These are phyloP conservation scores for Pleurotus tuber-regium DNA, from an alignment of 768 basidiomycete species.

Conservation along the genomic window DNA sequence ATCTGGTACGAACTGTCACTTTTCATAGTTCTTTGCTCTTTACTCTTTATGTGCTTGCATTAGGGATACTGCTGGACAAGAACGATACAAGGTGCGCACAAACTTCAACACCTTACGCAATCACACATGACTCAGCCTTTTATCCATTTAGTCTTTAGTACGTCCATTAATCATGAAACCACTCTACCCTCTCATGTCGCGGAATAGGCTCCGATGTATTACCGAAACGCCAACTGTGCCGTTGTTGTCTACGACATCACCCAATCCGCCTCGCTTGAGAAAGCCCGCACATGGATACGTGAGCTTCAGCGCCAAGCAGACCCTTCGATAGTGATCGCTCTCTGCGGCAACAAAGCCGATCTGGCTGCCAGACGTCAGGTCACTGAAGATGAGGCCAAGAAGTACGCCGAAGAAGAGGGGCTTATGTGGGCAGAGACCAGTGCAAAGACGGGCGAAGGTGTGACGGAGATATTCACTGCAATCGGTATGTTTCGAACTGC, in stretches of 20 bases:
- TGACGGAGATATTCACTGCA: slow-evolving; percentile 80
- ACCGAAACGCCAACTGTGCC: slow-evolving; percentile 91
- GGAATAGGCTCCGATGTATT: slow-evolving; percentile 92
- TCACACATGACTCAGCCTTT: slow-evolving; percentile 12
- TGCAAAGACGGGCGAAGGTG: slow-evolving; percentile 87
- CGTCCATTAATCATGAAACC: slow-evolving; percentile 18
- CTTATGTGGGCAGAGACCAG: slow-evolving; percentile 92
- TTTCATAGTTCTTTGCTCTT: slow-evolving; percentile 9
- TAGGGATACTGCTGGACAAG: slow-evolving; percentile 96
- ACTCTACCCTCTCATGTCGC: slow-evolving; percentile 11
- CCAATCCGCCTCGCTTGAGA: slow-evolving; percentile 85
- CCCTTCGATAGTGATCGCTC: slow-evolving; percentile 92
- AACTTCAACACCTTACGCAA: slow-evolving; percentile 10
- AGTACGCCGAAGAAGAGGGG: slow-evolving; percentile 90
- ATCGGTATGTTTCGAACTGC: slow-evolving; percentile 56
- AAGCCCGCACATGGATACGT: slow-evolving; percentile 94
- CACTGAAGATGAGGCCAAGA: slow-evolving; percentile 84
- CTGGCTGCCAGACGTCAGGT: slow-evolving; percentile 83
- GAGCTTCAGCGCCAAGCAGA: slow-evolving; percentile 98
- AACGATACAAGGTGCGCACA: slow-evolving; percentile 76
- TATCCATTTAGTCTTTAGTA: slow-evolving; percentile 35
- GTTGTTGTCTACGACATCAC: slow-evolving; percentile 98
- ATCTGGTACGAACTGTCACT: slow-evolving; percentile 68
- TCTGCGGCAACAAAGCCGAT: slow-evolving; percentile 96
- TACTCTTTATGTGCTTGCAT: slow-evolving; percentile 5